phyloP scores from a whole-genome alignment of 768 basidiomycete species.

The Termitomyces heimii region DNA sequence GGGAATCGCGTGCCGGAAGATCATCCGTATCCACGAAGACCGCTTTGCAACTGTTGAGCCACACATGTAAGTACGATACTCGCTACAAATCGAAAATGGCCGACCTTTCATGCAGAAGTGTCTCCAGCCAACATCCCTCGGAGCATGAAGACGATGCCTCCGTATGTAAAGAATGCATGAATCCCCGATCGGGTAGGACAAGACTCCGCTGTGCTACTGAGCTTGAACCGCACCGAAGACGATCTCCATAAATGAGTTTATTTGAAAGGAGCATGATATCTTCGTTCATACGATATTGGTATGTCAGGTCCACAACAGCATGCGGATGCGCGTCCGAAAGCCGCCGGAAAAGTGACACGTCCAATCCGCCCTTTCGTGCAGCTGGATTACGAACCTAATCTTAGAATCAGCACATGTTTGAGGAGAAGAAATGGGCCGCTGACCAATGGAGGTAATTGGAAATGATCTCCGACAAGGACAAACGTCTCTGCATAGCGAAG shows the following conservation, averaged over 20 bases:
- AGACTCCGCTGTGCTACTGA: conserved; percentile 59
- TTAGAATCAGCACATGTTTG: not conserved
- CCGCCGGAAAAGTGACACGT: conserved; percentile 83
- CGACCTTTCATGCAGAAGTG: conserved; percentile 59
- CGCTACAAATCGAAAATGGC: conserved; percentile 12
- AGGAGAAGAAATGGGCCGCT: conserved; percentile 11
- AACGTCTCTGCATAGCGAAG: conserved; percentile 87
- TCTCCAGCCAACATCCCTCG: conserved; percentile 64
- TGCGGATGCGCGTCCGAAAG: conserved; percentile 84
- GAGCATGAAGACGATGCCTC: conserved; percentile 22
- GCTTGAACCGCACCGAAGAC: conserved; percentile 74
- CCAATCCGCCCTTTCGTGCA: conserved; percentile 83
- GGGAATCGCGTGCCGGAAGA: conserved; percentile 73
- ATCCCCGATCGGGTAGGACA: conserved; percentile 40
- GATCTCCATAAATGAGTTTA: conserved; percentile 73
- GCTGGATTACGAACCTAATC: conserved; percentile 70
- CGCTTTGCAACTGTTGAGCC: conserved; percentile 60
- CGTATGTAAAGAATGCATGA: conserved; percentile 39
- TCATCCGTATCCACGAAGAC: conserved; percentile 93
- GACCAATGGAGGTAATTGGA: conserved; percentile 93
- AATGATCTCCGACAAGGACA: conserved; percentile 95
- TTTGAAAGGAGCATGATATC: conserved; percentile 95
- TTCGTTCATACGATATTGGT: conserved; percentile 95
- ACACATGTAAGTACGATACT: not conserved
- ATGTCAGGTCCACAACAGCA: conserved; percentile 77